phyloP scores from a whole-genome alignment of 2,329 filamentous ascomycete species.

The Colletotrichum noveboracense region DNA sequence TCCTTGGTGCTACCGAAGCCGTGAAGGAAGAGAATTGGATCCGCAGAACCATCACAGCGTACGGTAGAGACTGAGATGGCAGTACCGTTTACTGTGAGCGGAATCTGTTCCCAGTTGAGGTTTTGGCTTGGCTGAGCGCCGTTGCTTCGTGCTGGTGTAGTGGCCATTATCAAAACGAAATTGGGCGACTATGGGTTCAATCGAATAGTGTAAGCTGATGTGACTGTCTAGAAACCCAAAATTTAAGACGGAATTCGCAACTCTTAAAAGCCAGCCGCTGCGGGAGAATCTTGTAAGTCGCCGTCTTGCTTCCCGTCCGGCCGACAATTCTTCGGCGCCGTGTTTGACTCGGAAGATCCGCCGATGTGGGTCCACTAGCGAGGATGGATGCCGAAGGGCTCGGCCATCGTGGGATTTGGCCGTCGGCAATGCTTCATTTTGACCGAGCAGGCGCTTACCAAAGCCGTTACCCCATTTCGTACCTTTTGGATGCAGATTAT shows the following conservation, averaged over 20 bases:
- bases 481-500: background rate
- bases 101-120: background rate
- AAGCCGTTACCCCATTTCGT: background rate
- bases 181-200: accelerated
- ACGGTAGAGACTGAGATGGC: slow-evolving; percentile 25
- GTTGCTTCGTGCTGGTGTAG: background rate
- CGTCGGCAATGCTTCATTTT: background rate
- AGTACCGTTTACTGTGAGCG: slow-evolving; percentile 1
- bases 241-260: no score
- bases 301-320: background rate
- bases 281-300: background rate
- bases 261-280: background rate
- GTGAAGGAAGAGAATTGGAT: slow-evolving; percentile 28
- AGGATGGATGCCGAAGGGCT: background rate
- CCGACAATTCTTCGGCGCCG: background rate
- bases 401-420: background rate
- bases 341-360: background rate
- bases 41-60: background rate
- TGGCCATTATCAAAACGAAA: background rate
- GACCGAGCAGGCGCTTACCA: background rate
- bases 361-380: background rate
- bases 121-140: background rate
- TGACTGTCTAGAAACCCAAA: no score
- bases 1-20: slow-evolving; percentile 31
- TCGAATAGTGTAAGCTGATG: accelerated